Percentiles rank a stretch among this genome's conserved stretches.
These are phyloP conservation scores for Fragilaria crotonensis DNA, from an alignment of 108 stramenopile species.

Conservation along the genomic window DNA sequence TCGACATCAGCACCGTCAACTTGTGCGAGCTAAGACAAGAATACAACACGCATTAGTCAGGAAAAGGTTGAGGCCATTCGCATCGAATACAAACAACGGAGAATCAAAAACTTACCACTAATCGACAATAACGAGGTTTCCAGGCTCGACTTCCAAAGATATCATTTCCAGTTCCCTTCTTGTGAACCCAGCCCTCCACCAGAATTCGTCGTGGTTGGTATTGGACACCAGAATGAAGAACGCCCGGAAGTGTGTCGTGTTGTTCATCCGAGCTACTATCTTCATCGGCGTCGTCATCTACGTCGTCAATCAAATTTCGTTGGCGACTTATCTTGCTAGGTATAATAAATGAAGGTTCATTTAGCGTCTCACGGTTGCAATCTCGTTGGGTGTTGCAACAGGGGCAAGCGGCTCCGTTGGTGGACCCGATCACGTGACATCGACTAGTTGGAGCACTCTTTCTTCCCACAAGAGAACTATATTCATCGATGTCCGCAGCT, in stretches of 20 bases:
- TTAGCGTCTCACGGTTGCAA: background rate
- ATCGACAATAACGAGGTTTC: slow-evolving; percentile 53
- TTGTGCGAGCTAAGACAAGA: slow-evolving; percentile 14
- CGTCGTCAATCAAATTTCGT: background rate
- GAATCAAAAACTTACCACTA: slow-evolving; percentile 32
- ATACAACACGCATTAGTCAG: slow-evolving; percentile 1
- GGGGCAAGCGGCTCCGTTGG: background rate
- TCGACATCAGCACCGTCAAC: slow-evolving; percentile 34
- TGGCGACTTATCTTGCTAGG: background rate
- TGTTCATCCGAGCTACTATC: slow-evolving; percentile 5
- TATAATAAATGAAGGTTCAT: background rate
- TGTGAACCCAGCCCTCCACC: slow-evolving; percentile 60
- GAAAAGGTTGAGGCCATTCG: background rate
- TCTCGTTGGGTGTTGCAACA: background rate
- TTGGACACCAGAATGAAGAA: slow-evolving; percentile 19
- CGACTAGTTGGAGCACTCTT: background rate
- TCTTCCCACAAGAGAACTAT: background rate
- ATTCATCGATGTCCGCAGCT: background rate
- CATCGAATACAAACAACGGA: background rate
- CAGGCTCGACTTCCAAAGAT: slow-evolving; percentile 44
- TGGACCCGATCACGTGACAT: background rate
- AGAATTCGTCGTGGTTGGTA: slow-evolving; percentile 29
- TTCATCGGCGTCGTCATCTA: background rate
- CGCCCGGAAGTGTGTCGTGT: slow-evolving; percentile 20
- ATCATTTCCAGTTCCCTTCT: slow-evolving; percentile 63